These are phyloP conservation scores for Deinandra increscens DNA, from an alignment of 129 eudicot species.

Conservation along the genomic window DNA sequence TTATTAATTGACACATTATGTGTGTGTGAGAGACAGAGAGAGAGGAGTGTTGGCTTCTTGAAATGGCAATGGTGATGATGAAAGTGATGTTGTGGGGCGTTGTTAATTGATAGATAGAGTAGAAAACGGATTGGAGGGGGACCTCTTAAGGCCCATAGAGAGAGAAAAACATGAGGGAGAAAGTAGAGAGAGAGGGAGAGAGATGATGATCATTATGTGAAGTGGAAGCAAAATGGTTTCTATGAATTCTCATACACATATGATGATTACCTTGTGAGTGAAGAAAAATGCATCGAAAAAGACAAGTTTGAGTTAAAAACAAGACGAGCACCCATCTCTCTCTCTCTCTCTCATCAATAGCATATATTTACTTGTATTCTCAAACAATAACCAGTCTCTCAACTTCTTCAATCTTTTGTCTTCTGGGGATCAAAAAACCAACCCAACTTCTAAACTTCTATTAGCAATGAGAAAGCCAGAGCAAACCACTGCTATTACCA, in stretches of 20 bases:
- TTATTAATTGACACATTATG: too few relatives aligned
- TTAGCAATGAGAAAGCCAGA: slow-evolving; percentile 68
- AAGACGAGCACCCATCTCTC: slow-evolving; percentile 41
- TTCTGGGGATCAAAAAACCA: too few relatives aligned
- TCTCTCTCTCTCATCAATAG: slow-evolving; percentile 30
- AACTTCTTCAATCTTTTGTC: neutral
- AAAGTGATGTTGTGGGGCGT: slow-evolving; percentile 45
- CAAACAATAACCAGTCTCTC: slow-evolving; percentile 33
- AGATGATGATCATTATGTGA: slow-evolving; percentile 33
- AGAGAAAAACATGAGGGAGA: slow-evolving; percentile 27
- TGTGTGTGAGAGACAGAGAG: slow-evolving; percentile 19
- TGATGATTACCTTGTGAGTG: slow-evolving; percentile 96
- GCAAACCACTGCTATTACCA: slow-evolving; percentile 17
- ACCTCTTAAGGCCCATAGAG: slow-evolving; percentile 34
- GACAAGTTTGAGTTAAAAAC: slow-evolving; percentile 72
- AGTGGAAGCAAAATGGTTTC: slow-evolving; percentile 78
- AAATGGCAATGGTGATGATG: slow-evolving; percentile 62
- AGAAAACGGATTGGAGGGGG: slow-evolving; percentile 76
- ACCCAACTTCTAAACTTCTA: neutral
- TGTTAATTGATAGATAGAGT: slow-evolving; percentile 49
- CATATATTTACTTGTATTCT: slow-evolving; percentile 27
- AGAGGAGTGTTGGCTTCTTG: slow-evolving; percentile 37
- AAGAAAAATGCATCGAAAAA: slow-evolving; percentile 65
- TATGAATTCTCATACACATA: slow-evolving; percentile 45
- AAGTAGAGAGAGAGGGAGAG: neutral